phyloP scores from a whole-genome alignment of 2,329 filamentous ascomycete genomes.

The Stagonosporopsis chrysanthemi region DNA sequence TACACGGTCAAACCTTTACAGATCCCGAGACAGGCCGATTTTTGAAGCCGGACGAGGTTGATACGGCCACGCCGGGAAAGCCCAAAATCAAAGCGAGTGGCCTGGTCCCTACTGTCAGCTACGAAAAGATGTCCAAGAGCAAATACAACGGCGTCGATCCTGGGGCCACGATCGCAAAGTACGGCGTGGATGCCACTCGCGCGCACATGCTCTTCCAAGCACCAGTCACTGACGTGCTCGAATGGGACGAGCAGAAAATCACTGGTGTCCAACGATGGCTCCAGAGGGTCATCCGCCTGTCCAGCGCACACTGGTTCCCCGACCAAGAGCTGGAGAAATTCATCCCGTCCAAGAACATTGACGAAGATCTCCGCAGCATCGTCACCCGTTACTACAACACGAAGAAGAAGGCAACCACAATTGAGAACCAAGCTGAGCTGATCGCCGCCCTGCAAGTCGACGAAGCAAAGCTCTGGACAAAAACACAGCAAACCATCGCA shows the following conservation, averaged over 20 bases:
- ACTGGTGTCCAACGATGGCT: conserved; percentile 84
- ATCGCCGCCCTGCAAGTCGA: conserved; percentile 28
- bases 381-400: conserved; percentile 11
- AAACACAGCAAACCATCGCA: conserved; percentile 71
- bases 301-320: conserved; percentile 34
- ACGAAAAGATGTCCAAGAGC: conserved; percentile 95
- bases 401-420: background rate
- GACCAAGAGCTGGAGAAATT: conserved; percentile 35
- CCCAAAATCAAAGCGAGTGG: conserved; percentile 71
- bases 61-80: conserved; percentile 67
- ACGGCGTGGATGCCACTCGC: conserved; percentile 83
- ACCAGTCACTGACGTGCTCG: conserved; percentile 80
- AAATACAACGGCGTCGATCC: conserved; percentile 93
- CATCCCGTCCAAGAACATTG: conserved; percentile 31
- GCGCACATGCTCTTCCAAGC: conserved; percentile 91
- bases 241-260: conserved; percentile 88
- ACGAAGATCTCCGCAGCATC: conserved; percentile 32
- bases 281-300: conserved; percentile 67
- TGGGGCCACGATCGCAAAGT: conserved; percentile 71
- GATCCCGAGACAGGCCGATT: conserved; percentile 79
- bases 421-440: conserved; percentile 3
- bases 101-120: conserved; percentile 67
- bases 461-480: conserved; percentile 64
- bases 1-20: conserved; percentile 83
- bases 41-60: conserved; percentile 77